These are phyloP conservation scores for Cutaneotrichosporon cyanovorans DNA, from an alignment of 1,284 basidiomycete genomes.

Conservation along the genomic window DNA sequence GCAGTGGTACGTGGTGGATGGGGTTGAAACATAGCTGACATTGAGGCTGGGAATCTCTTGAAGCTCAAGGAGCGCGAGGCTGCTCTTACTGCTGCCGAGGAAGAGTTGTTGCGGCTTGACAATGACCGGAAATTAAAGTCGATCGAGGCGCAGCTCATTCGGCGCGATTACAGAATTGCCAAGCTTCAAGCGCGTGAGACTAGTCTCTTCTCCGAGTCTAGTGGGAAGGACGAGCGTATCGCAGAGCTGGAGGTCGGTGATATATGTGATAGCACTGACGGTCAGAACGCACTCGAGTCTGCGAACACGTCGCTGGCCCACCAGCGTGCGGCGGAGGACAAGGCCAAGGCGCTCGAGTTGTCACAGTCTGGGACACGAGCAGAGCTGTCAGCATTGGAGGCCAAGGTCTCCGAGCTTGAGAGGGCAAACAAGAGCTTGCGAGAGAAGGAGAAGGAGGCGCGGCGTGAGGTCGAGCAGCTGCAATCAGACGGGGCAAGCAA, in stretches of 20 bases:
- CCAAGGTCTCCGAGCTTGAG: slow-evolving; percentile 18
- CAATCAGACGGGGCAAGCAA: not conserved
- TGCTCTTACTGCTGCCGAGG: no score
- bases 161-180: no score
- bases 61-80: no score
- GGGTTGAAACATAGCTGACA: no score
- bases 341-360: slow-evolving; percentile 12
- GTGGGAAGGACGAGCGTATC: slow-evolving; percentile 15
- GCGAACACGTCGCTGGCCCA: slow-evolving; percentile 29
- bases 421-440: slow-evolving; percentile 23
- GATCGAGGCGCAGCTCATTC: no score
- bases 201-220: no score
- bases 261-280: not conserved
- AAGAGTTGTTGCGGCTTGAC: no score
- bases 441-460: slow-evolving; percentile 20
- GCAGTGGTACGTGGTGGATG: no score
- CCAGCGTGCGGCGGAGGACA: slow-evolving; percentile 21
- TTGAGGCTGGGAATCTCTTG: no score
- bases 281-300: slow-evolving; percentile 17
- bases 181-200: no score
- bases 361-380: slow-evolving; percentile 9
- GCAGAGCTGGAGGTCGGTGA: slow-evolving; percentile 29
- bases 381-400: slow-evolving; percentile 21
- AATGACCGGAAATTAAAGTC: no score
- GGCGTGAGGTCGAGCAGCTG: not conserved